Conservation (phyloP, 192 early-diverging fungal species). For the Dispira simplex region DNA sequence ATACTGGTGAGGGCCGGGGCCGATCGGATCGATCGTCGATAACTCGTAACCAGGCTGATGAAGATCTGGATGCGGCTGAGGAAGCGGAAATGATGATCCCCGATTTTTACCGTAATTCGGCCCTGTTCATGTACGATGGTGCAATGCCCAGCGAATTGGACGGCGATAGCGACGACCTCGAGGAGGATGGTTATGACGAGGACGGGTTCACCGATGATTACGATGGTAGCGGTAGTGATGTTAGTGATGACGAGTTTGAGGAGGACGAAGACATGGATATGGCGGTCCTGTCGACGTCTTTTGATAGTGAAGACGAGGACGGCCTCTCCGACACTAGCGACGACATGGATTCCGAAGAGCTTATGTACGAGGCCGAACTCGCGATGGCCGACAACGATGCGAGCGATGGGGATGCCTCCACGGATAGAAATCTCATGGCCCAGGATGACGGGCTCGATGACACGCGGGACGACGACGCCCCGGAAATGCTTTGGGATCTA, state of each 20-base stretch:
- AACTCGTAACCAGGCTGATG: too few relatives aligned
- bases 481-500: constrained; percentile 35
- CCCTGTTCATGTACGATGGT: constrained; percentile 65
- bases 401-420: too few relatives aligned
- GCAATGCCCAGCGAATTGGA: constrained; percentile 57
- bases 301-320: constrained; percentile 34
- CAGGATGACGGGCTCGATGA: constrained; percentile 21
- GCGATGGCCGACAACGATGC: constrained; percentile 25
- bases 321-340: constrained; percentile 13
- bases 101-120: constrained; percentile 67
- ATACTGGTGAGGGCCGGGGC: too few relatives aligned
- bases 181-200: constrained; percentile 52
- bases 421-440: constrained; percentile 15
- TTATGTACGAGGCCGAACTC: background rate
- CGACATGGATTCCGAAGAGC: constrained; percentile 12
- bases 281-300: constrained; percentile 3
- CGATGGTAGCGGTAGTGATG: constrained; percentile 35
- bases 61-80: too few relatives aligned
- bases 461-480: constrained; percentile 28
- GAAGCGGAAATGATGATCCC: constrained; percentile 25
- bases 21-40: too few relatives aligned
- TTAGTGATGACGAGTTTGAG: constrained; percentile 36
- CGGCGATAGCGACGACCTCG: constrained; percentile 45
- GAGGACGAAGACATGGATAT: constrained; percentile 32
- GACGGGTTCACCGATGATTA: constrained; percentile 25